Evolutionary conservation across 305 asterid species (phyloP).

Genomic region (Caryopteris hybrid): DNA sequence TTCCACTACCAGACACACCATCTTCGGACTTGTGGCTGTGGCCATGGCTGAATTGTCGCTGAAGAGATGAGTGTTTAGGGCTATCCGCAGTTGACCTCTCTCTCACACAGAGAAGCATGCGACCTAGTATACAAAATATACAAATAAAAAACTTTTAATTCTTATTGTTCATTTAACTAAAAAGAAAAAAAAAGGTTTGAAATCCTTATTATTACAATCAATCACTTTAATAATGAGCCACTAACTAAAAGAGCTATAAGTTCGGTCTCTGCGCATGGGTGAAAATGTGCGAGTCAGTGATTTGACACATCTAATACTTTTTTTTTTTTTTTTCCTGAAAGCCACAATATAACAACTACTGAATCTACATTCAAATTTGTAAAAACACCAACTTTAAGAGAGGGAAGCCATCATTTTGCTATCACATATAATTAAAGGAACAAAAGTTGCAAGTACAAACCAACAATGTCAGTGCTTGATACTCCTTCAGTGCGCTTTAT

Average conservation of each 20-base stretch:
- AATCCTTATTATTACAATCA: background rate
- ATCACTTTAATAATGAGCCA: conserved; percentile 1
- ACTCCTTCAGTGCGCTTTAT: conserved; percentile 96
- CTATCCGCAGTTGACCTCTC: conserved; percentile 77
- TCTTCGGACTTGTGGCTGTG: conserved; percentile 82
- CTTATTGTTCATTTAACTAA: too few species aligned
- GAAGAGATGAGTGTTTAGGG: conserved; percentile 77
- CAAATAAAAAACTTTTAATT: background rate
- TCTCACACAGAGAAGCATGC: conserved; percentile 98
- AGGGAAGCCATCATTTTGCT: background rate
- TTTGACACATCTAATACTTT: background rate
- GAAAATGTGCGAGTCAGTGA: background rate
- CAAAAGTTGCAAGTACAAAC: conserved; percentile 26
- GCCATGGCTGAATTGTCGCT: conserved; percentile 93
- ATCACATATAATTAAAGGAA: conserved; percentile 4
- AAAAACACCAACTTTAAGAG: background rate
- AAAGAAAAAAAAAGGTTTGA: too few species aligned
- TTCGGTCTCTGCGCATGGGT: background rate
- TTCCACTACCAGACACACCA: conserved; percentile 73
- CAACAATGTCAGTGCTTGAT: conserved; percentile 78
- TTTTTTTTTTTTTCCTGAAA: background rate
- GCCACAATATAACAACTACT: background rate
- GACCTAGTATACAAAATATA: conserved; percentile 45
- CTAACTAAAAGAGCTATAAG: background rate
- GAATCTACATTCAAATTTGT: background rate